These are phyloP conservation scores for Flaveria robusta DNA, from an alignment of 129 eudicot species.

Conservation along the genomic window DNA sequence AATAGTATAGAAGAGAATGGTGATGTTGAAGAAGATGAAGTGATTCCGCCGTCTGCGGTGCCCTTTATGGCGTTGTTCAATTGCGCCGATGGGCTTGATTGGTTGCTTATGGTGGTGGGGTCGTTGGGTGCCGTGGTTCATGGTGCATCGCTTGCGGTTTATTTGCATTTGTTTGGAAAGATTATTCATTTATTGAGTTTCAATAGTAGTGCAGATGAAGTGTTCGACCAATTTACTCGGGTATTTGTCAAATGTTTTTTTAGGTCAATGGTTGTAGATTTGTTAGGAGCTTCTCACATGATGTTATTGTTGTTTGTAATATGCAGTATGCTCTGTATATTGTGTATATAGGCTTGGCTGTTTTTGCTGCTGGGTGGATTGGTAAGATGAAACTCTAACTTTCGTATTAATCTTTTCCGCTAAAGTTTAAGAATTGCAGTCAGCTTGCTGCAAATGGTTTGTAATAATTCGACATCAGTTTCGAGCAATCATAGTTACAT, in stretches of 20 bases:
- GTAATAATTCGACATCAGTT: neutral
- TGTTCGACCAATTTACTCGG: slow-evolving; percentile 41
- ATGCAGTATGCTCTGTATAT: slow-evolving; percentile 57
- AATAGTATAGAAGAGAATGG: slow-evolving; percentile 26
- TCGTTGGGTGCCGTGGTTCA: slow-evolving; percentile 54
- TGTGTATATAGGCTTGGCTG: slow-evolving; percentile 52
- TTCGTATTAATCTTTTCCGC: neutral
- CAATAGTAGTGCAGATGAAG: slow-evolving; percentile 29
- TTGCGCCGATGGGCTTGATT: slow-evolving; percentile 56
- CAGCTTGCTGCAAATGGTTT: neutral
- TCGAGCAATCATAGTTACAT: neutral
- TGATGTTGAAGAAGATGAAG: slow-evolving; percentile 37
- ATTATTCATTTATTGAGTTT: slow-evolving; percentile 39
- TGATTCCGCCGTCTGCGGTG: slow-evolving; percentile 51
- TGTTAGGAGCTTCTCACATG: slow-evolving; percentile 6
- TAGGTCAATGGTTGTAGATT: neutral
- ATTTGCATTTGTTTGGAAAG: slow-evolving; percentile 57
- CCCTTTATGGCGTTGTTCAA: slow-evolving; percentile 59
- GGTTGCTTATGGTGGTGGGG: slow-evolving; percentile 48
- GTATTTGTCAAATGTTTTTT: slow-evolving; percentile 13
- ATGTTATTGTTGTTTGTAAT: slow-evolving; percentile 23
- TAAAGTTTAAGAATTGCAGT: neutral
- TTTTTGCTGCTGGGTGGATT: slow-evolving; percentile 66
- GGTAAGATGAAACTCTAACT: slow-evolving; percentile 42
- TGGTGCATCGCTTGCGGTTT: slow-evolving; percentile 53